Percentiles rank a stretch among this genome's conserved stretches.
These are phyloP conservation scores for Nigrospora osmanthi DNA, from an alignment of 2,329 filamentous ascomycete species.

Conservation along the genomic window DNA sequence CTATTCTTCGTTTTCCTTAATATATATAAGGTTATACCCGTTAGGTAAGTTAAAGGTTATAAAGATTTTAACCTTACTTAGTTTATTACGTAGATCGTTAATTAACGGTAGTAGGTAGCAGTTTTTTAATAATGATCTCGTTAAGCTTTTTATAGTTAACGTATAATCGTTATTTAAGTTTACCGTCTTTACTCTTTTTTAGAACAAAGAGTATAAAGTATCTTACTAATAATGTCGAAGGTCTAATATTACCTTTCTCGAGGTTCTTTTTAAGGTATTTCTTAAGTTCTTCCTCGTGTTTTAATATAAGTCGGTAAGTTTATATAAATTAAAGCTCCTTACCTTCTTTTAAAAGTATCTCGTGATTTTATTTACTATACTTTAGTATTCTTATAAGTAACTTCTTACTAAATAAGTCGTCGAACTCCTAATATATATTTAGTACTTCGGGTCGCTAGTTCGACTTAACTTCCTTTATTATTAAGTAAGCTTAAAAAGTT, in stretches of 20 bases:
- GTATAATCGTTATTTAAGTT: conserved; percentile 7
- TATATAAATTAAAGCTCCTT: background rate
- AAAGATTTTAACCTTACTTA: conserved; percentile 8
- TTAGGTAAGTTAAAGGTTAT: conserved; percentile 6
- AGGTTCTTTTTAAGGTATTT: background rate
- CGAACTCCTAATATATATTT: background rate
- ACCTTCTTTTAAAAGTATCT: background rate
- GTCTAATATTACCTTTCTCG: background rate
- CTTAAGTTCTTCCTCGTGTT: background rate
- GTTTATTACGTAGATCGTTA: conserved; percentile 7
- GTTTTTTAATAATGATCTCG: conserved; percentile 14
- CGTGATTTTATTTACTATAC: background rate
- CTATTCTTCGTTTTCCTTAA: conserved; percentile 12
- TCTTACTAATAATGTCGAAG: background rate
- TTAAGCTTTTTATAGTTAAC: conserved; percentile 17
- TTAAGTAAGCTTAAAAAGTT: background rate
- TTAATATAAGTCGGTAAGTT: too few species aligned
- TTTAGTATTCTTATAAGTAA: background rate
- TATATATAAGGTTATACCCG: conserved; percentile 6
- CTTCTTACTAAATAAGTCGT: background rate
- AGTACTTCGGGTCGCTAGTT: background rate
- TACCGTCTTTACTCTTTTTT: conserved; percentile 5
- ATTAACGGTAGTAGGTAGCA: conserved; percentile 14
- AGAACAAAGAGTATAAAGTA: conserved; percentile 8
- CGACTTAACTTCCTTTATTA: too few species aligned